Conservation (phyloP, 2,329 filamentous ascomycete genomes). For the Fusarium veterinarium region DNA sequence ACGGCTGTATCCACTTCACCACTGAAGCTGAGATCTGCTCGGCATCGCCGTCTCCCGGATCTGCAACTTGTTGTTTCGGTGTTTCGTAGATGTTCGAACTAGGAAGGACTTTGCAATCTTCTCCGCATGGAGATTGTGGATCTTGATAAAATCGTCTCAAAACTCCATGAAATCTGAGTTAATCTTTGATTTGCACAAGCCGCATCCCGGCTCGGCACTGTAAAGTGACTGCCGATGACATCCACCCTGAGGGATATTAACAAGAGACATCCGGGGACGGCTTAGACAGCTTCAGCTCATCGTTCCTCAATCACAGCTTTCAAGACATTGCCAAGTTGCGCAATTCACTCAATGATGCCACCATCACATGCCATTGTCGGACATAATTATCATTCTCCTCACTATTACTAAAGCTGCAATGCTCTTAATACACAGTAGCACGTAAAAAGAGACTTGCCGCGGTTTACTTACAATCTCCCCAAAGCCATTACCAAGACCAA, state of each 20-base stretch:
- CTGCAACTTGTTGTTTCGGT: conserved; percentile 25
- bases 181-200: conserved; percentile 12
- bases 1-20: conserved; percentile 6
- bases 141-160: conserved; percentile 1
- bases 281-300: background rate
- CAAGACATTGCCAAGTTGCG: background rate
- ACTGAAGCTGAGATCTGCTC: conserved; percentile 29
- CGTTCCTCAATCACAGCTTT: background rate
- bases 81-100: conserved; percentile 6
- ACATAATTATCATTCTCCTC: conserved; percentile 16
- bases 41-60: conserved; percentile 36
- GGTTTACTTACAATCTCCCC: conserved; percentile 21
- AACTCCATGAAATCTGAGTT: conserved; percentile 4
- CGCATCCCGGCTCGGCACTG: conserved; percentile 18
- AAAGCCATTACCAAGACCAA: conserved; percentile 1
- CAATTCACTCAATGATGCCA: conserved; percentile 12
- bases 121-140: conserved; percentile 25
- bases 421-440: background rate
- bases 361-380: conserved; percentile 9
- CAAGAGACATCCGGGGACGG: background rate
- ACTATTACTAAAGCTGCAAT: conserved; percentile 11
- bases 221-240: conserved; percentile 11
- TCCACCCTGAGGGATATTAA: background rate
- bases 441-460: conserved; percentile 18
- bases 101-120: background rate